These are phyloP conservation scores for Neospora caninum DNA, from an alignment of 169 alveolate species.

Conservation along the genomic window DNA sequence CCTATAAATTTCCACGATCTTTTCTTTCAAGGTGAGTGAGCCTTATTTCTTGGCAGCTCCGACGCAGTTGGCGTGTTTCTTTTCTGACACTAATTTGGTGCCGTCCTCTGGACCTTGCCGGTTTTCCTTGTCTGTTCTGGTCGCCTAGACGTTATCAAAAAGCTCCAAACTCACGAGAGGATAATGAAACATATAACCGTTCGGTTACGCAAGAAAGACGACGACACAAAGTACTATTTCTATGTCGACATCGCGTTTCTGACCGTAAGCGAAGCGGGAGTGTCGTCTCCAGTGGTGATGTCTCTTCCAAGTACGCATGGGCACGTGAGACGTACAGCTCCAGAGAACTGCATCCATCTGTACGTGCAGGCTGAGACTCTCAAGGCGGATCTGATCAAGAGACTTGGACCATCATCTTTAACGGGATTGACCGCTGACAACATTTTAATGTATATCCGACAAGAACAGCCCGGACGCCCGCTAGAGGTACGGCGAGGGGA, in stretches of 20 bases:
- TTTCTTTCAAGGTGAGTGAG: not conserved
- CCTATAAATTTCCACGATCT: conserved; percentile 3
- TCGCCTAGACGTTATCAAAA: not conserved
- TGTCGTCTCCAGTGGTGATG: no score
- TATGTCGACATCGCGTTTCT: not conserved
- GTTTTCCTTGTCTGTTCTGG: not conserved
- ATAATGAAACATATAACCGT: not conserved
- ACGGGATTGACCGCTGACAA: conserved; percentile 47
- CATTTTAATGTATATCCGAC: conserved; percentile 36
- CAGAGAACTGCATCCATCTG: not conserved
- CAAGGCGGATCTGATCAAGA: conserved; percentile 39
- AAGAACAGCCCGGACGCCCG: conserved; percentile 47
- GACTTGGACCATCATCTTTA: conserved; percentile 47
- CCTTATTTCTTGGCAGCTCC: not conserved
- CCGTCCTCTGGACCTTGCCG: not conserved
- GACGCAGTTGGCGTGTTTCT: no score
- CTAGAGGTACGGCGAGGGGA: not conserved
- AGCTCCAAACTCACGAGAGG: not conserved
- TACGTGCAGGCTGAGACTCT: conserved; percentile 45
- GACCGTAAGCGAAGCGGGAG: not conserved
- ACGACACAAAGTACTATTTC: not conserved
- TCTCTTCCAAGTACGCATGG: no score
- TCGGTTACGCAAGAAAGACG: not conserved
- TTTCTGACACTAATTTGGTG: no score
- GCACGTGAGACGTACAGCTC: no score